Conservation (phyloP, 805 yeast genomes). For the Kuraishia floccosa region DNA sequence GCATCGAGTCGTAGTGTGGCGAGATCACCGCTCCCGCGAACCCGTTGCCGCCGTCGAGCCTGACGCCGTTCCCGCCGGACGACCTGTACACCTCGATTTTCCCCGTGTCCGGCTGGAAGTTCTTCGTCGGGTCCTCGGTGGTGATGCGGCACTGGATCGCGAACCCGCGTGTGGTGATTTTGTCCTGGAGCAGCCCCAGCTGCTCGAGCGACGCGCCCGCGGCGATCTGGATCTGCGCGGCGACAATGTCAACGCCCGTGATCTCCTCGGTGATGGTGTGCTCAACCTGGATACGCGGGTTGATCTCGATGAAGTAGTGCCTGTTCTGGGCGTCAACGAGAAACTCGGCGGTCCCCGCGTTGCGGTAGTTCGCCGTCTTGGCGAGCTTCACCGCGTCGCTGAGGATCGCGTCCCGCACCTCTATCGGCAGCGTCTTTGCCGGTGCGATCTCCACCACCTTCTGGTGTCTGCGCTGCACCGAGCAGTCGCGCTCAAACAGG, state of each 20-base stretch:
- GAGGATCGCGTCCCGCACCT: slow-evolving; percentile 84
- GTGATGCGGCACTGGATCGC: slow-evolving; percentile 99
- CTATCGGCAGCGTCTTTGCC: slow-evolving; percentile 75
- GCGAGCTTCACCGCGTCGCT: slow-evolving; percentile 94
- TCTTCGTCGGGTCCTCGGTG: slow-evolving; percentile 94
- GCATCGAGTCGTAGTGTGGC: slow-evolving; percentile 96
- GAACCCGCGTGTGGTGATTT: slow-evolving; percentile 91
- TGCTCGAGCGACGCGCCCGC: slow-evolving; percentile 94
- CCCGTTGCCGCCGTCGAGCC: slow-evolving; percentile 98
- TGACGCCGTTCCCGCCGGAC: slow-evolving; percentile 98
- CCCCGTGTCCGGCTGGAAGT: slow-evolving; percentile 98
- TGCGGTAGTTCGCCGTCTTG: slow-evolving; percentile 76
- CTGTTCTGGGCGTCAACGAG: slow-evolving; percentile 87
- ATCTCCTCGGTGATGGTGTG: slow-evolving; percentile 98
- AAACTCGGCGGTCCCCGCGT: slow-evolving; percentile 98
- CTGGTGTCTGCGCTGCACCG: slow-evolving; percentile 99
- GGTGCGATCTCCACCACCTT: slow-evolving; percentile 99
- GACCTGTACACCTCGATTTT: slow-evolving; percentile 96
- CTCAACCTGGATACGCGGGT: slow-evolving; percentile 97
- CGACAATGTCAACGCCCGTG: slow-evolving; percentile 95
- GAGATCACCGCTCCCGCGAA: slow-evolving; percentile 94
- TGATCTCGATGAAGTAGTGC: slow-evolving; percentile 95
- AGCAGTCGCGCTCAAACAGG: slow-evolving; percentile 94
- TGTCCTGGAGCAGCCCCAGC: slow-evolving; percentile 87
- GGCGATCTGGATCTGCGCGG: slow-evolving; percentile 97